Evolutionary conservation across 208 protist species (phyloP).

Genomic region (Acanthamoeba royreba): DNA sequence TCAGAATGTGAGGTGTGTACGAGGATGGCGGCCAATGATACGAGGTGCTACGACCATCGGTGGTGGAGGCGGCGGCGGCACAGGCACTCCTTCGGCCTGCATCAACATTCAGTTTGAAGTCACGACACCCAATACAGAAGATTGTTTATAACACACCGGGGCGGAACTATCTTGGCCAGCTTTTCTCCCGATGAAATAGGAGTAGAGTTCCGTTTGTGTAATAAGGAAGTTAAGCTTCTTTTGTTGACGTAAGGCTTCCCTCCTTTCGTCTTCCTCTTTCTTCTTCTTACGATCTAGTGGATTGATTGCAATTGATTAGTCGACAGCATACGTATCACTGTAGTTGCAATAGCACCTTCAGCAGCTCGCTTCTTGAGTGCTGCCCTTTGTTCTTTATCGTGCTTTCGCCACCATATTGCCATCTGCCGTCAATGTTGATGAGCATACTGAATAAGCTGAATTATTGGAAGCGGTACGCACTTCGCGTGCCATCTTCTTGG

Average conservation of each 20-base stretch:
- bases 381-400: slow-evolving; percentile 56
- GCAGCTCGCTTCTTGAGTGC: slow-evolving; percentile 44
- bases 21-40: background rate
- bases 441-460: background rate
- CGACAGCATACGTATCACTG: background rate
- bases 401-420: background rate
- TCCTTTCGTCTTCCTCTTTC: slow-evolving; percentile 68
- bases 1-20: no score
- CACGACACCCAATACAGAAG: background rate
- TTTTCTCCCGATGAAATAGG: slow-evolving; percentile 70
- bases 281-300: background rate
- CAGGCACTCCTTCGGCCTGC: background rate
- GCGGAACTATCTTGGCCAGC: background rate
- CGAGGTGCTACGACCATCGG: background rate
- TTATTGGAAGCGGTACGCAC: background rate
- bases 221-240: slow-evolving; percentile 78
- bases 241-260: slow-evolving; percentile 73
- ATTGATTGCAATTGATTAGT: background rate
- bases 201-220: slow-evolving; percentile 78
- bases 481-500: slow-evolving; percentile 40
- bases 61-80: background rate
- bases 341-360: background rate
- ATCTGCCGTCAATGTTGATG: background rate
- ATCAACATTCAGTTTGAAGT: no score
- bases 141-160: background rate